phyloP scores from a whole-genome alignment of 163 green algal species.

The Chlorella variabilis region DNA sequence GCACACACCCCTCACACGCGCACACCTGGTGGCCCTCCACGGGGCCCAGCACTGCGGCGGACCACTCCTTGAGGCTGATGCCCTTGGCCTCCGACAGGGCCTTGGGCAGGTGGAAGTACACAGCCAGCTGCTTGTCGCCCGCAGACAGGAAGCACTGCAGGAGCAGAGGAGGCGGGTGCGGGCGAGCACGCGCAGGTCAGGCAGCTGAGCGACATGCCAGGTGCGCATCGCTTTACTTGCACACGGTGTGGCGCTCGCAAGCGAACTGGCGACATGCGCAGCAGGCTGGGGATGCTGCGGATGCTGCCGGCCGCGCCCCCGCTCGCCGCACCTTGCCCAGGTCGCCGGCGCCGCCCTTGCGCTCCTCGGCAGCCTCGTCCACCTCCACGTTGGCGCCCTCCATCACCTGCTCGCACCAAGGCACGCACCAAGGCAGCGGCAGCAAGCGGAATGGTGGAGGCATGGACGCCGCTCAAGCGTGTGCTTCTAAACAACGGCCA shows the following conservation, averaged over 20 bases:
- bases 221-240: too few relatives aligned
- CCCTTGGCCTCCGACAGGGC: constrained; percentile 58
- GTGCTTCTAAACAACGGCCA: too few relatives aligned
- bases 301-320: neutral
- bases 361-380: constrained; percentile 85
- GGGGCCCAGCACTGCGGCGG: constrained; percentile 64
- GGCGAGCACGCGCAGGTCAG: too few relatives aligned
- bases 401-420: constrained; percentile 53
- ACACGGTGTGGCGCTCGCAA: too few relatives aligned
- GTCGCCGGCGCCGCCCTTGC: constrained; percentile 79
- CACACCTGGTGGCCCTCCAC: constrained; percentile 37
- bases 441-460: neutral
- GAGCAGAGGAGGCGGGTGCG: too few relatives aligned
- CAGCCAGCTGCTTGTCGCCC: constrained; percentile 73
- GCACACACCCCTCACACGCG: neutral
- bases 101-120: constrained; percentile 81
- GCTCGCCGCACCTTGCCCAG: constrained; percentile 40
- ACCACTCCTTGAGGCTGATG: constrained; percentile 70
- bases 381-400: constrained; percentile 79
- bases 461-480: too few relatives aligned
- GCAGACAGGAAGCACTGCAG: constrained; percentile 77
- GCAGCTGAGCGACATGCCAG: too few relatives aligned
- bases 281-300: too few relatives aligned
- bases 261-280: too few relatives aligned
- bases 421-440: neutral